These are phyloP conservation scores for Lumnitzera racemosa DNA, from an alignment of 345 rosid species.

Conservation along the genomic window DNA sequence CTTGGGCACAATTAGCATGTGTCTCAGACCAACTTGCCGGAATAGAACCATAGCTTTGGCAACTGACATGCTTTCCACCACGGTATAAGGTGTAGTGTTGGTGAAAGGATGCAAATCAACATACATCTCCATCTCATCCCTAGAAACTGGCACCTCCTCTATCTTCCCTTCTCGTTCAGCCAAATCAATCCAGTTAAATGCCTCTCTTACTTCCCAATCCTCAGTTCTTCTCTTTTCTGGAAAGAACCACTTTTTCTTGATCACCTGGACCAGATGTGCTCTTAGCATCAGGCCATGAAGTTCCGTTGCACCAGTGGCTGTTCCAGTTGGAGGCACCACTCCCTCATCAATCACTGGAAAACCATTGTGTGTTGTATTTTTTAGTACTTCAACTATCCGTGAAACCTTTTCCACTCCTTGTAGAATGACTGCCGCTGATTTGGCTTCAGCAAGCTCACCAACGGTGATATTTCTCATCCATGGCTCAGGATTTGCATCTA, in stretches of 20 bases:
- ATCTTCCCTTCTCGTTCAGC: constrained; percentile 64
- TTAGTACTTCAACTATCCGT: constrained; percentile 64
- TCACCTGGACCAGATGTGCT: constrained; percentile 60
- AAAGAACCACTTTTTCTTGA: constrained; percentile 83
- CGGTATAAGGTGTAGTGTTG: constrained; percentile 84
- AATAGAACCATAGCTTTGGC: constrained; percentile 89
- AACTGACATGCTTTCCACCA: constrained; percentile 79
- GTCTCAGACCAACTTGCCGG: constrained; percentile 75
- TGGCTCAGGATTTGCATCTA: constrained; percentile 92
- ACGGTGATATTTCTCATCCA: constrained; percentile 93
- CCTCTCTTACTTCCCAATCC: constrained; percentile 78
- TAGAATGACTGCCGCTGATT: constrained; percentile 61
- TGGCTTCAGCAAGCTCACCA: constrained; percentile 74
- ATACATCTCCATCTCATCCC: constrained; percentile 83
- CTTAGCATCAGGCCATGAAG: constrained; percentile 75
- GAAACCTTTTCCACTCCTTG: constrained; percentile 73
- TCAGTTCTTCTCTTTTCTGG: constrained; percentile 67
- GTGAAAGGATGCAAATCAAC: constrained; percentile 84
- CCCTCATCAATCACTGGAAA: constrained; percentile 61
- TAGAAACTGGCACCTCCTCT: constrained; percentile 55
- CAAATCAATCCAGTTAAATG: constrained; percentile 68
- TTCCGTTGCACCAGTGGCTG: constrained; percentile 30
- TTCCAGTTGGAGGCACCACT: constrained; percentile 34
- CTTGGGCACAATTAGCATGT: constrained; percentile 68
- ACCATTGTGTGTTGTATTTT: constrained; percentile 65